Conservation (phyloP, 1,139 yeast species). For the Pichia cactophila region DNA sequence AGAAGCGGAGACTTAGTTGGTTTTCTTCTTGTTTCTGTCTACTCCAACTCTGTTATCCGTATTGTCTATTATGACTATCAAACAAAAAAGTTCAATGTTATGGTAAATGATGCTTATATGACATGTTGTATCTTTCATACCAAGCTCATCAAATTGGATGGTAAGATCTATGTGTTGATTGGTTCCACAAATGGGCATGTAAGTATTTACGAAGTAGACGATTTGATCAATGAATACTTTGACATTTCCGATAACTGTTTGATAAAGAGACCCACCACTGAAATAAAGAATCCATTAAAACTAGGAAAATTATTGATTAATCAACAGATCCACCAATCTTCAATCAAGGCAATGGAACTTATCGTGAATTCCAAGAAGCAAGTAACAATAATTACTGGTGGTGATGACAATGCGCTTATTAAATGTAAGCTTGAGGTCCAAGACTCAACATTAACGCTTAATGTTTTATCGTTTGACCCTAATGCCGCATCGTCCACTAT, state of each 20-base stretch:
- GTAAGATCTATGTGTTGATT: conserved; percentile 35
- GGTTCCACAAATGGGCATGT: conserved; percentile 83
- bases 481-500: conserved; percentile 83
- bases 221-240: conserved; percentile 19
- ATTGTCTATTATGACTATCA: conserved; percentile 47
- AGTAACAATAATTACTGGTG: conserved; percentile 54
- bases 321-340: conserved; percentile 71
- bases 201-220: conserved; percentile 49
- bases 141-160: conserved; percentile 34
- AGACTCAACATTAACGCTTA: conserved; percentile 17
- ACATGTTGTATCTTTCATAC: conserved; percentile 72
- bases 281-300: not conserved
- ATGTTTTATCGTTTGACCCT: conserved; percentile 30
- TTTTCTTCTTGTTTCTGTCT: conserved; percentile 58
- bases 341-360: conserved; percentile 54
- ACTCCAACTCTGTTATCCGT: conserved; percentile 75
- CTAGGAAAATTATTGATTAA: conserved; percentile 28
- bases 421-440: conserved; percentile 28
- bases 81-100: conserved; percentile 33
- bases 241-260: not conserved
- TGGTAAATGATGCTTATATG: conserved; percentile 48
- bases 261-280: not conserved
- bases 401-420: conserved; percentile 80
- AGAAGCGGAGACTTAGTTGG: conserved; percentile 30
- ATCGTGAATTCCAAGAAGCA: conserved; percentile 2